Conservation (phyloP, 164 flowering plant genomes). For the Nymphaea thermarum region DNA sequence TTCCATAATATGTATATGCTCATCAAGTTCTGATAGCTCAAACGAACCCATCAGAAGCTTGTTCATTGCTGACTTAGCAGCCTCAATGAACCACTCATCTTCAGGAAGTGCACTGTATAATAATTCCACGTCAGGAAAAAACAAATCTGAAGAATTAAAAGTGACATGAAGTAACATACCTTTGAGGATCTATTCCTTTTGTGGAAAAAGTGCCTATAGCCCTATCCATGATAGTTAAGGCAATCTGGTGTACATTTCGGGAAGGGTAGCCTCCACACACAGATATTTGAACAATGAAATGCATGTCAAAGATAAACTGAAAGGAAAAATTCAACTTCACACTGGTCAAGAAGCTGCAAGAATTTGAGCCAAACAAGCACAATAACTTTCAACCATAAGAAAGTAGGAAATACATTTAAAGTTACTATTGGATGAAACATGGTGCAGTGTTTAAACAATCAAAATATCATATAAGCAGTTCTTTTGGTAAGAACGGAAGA, state of each 20-base stretch:
- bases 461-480: too few relatives aligned
- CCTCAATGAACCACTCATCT: constrained; percentile 88
- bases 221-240: constrained; percentile 75
- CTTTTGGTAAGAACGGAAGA: too few relatives aligned
- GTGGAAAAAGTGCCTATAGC: constrained; percentile 74
- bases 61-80: constrained; percentile 81
- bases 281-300: constrained; percentile 89
- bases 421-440: neutral
- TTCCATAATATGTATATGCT: constrained; percentile 13
- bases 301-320: constrained; percentile 95
- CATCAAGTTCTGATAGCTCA: constrained; percentile 43
- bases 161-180: constrained; percentile 25
- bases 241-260: constrained; percentile 66
- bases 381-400: neutral
- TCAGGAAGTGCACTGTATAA: constrained; percentile 61
- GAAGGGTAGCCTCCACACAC: constrained; percentile 83
- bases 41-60: constrained; percentile 62
- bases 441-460: too few relatives aligned
- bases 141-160: neutral
- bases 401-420: neutral
- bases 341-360: neutral
- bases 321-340: constrained; percentile 4
- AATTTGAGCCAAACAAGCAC: neutral
- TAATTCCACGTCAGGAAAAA: neutral
- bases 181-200: constrained; percentile 78